Percentiles rank a stretch among this genome's conserved stretches.
Conservation (phyloP, 495 filamentous ascomycete species). For the Parmelia sp. region DNA sequence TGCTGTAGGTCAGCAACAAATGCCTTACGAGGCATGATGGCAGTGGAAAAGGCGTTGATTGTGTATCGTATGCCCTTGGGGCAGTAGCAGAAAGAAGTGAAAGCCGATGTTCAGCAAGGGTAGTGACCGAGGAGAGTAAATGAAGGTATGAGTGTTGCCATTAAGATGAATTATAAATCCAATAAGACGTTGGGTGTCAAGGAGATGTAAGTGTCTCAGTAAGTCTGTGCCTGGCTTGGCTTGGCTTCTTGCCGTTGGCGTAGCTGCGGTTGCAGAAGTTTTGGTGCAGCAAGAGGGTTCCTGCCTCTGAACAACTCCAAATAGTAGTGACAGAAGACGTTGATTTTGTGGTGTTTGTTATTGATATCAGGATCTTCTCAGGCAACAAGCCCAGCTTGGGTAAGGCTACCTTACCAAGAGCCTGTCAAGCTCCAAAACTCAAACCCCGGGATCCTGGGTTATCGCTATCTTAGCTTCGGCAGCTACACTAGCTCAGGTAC, state of each 20-base stretch:
- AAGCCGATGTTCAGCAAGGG: neutral
- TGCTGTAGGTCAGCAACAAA: conserved; percentile 48
- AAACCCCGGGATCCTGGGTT: neutral
- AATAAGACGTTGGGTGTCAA: neutral
- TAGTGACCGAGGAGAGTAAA: neutral
- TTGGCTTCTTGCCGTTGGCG: neutral
- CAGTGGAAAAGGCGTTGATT: neutral
- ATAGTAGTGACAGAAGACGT: too few relatives aligned
- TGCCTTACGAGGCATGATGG: conserved; percentile 50
- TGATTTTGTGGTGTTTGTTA: too few relatives aligned
- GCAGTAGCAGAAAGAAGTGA: neutral
- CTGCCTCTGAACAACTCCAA: too few relatives aligned
- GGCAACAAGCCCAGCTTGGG: conserved; percentile 10
- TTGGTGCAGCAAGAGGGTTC: too few relatives aligned
- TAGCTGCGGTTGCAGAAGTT: neutral
- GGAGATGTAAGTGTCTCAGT: neutral
- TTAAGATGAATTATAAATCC: neutral
- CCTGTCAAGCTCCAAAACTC: neutral
- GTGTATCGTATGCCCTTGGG: neutral
- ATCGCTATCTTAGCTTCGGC: conserved; percentile 20
- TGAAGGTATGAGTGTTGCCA: neutral
- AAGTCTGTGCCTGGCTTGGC: neutral
- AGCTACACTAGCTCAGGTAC: conserved; percentile 11
- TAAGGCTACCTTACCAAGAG: conserved; percentile 8
- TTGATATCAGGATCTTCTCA: too few relatives aligned